Evolutionary conservation across 164 flowering plant species (phyloP).

Genomic region (Kalanchoe fedtschenkoi): DNA sequence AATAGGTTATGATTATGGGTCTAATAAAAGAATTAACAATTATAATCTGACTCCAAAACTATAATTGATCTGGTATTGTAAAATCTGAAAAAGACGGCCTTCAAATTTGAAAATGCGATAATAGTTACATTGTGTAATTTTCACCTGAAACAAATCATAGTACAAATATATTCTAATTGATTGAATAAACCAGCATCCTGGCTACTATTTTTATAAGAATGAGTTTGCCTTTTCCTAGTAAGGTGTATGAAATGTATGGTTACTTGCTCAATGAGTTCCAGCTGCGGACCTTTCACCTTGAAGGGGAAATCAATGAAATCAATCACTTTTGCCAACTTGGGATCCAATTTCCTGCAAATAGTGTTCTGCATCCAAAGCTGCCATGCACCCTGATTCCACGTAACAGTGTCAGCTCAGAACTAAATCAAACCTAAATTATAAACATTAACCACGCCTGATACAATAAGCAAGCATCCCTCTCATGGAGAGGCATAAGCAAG

Average conservation of each 20-base stretch:
- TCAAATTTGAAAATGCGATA: too few relatives aligned
- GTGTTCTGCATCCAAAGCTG: slow-evolving; percentile 93
- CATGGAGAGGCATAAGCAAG: background rate
- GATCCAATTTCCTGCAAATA: slow-evolving; percentile 85
- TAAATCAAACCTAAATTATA: background rate
- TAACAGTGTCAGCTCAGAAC: background rate
- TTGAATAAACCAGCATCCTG: too few relatives aligned
- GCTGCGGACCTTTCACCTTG: background rate
- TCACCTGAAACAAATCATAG: too few relatives aligned
- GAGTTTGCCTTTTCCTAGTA: too few relatives aligned
- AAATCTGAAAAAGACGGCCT: too few relatives aligned
- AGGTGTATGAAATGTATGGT: background rate
- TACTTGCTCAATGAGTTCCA: background rate
- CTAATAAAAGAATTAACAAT: too few relatives aligned
- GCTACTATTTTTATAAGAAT: too few relatives aligned
- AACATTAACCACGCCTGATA: background rate
- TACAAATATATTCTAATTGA: too few relatives aligned
- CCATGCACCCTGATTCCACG: slow-evolving; percentile 71
- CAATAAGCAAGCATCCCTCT: background rate
- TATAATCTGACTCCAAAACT: too few relatives aligned
- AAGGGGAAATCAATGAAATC: slow-evolving; percentile 34
- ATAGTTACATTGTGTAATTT: too few relatives aligned
- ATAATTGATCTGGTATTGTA: too few relatives aligned
- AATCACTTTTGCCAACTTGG: slow-evolving; percentile 60
- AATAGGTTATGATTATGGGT: too few relatives aligned